Evolutionary conservation across 805 yeast species (phyloP).

Genomic region (Phaffomyces opuntiae): DNA sequence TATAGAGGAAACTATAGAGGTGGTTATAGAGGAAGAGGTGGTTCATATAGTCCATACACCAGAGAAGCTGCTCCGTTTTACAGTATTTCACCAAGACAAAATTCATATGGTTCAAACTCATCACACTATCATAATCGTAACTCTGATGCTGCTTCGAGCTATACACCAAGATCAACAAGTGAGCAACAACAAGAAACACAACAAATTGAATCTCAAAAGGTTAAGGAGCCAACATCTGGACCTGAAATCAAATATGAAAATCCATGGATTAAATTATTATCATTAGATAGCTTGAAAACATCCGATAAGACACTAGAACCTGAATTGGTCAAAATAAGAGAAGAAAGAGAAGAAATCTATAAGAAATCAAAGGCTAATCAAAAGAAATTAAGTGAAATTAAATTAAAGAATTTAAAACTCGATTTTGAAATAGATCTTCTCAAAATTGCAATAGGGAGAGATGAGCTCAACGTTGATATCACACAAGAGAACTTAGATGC

Average conservation of each 20-base stretch:
- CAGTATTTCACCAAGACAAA: background rate
- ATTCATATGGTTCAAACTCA: background rate
- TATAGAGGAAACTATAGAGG: constrained; percentile 4
- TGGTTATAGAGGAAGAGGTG: constrained; percentile 3
- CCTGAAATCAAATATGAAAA: constrained; percentile 4
- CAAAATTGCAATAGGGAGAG: constrained; percentile 24
- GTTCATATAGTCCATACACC: constrained; percentile 1
- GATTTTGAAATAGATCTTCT: constrained; percentile 24
- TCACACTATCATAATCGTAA: background rate
- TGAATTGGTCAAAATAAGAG: constrained; percentile 3
- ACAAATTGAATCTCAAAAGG: background rate
- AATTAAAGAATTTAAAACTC: constrained; percentile 15
- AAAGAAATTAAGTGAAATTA: constrained; percentile 16
- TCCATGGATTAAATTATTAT: constrained; percentile 12
- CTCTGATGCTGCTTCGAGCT: background rate
- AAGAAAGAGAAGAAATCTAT: constrained; percentile 11
- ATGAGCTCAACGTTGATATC: constrained; percentile 26
- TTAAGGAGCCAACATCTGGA: background rate
- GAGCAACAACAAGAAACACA: background rate
- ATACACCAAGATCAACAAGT: background rate
- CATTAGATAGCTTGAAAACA: constrained; percentile 2
- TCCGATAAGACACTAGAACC: constrained; percentile 1
- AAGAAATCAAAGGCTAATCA: constrained; percentile 21
- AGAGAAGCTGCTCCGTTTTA: background rate
- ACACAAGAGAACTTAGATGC: constrained; percentile 31